Base-by-base conservation (phyloP, 2,329 filamentous ascomycete species). In the Thielaviopsis ethacetica region DNA sequence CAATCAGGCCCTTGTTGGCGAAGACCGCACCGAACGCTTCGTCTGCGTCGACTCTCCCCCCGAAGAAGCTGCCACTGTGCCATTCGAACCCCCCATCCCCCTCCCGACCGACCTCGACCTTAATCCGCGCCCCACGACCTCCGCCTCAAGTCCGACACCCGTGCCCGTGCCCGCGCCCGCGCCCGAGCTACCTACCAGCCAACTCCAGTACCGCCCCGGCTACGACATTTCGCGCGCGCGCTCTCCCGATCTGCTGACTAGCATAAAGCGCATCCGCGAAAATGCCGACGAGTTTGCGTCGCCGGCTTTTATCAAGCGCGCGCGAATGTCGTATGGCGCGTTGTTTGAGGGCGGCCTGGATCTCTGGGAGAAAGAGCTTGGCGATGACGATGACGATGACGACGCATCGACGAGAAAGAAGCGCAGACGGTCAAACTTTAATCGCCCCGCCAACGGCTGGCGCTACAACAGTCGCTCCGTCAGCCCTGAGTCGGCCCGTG, bases 301-400 rank as follows among this genome's bases (percentile, higher is more conserved):
- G 2, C 90, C 90, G 0, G 87, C 88, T 0, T 95, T 94, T 64
- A 71, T 88, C 21, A 91, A 86, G 68, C 78, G 85, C 57, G 78
- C 81, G 15, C 77, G 85, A 59, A 72, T 85, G 3, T 90, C 86
- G 0, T 85, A 85, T 59, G 84, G 84, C 1, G 80, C 82, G 0
- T 70, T 85, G 0, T 81, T 85, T 56, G 81, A 86, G 63, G 77
- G 77, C 4, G 76, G 76, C 1, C 77, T 82, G 62, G 83, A 90
- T 65, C 79, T 83, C 3, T 84, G 91, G 15, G 83, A 88, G 61
- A 85, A 86, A 26, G 82, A 86, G 15, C 54, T 56, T 30, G 60
- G 30, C 22, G 53, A 50, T 38, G 27, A 34, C 30, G 7, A 34
- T 34, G 30, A 34, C 30, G 30, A 34, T 10, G 30, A 10, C 30